Conservation (phyloP, 345 rosid species). For the Gossypium australe region DNA sequence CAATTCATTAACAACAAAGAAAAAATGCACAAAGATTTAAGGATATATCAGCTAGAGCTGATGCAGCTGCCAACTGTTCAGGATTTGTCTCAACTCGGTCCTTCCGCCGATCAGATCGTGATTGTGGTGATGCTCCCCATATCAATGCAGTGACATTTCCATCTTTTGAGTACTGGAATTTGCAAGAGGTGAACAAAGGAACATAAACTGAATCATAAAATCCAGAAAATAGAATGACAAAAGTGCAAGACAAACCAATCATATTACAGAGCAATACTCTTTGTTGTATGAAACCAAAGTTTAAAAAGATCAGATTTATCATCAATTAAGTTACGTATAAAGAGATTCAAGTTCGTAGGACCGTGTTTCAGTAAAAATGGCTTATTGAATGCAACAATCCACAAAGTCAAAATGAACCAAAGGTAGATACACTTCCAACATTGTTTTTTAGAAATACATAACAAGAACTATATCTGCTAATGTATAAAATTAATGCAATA, state of each 20-base stretch:
- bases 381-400: not conserved
- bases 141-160: slow-evolving; percentile 70
- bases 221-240: not conserved
- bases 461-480: not conserved
- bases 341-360: not conserved
- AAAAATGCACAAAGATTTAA: slow-evolving; percentile 20
- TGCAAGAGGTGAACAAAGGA: slow-evolving; percentile 18
- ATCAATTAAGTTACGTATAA: not conserved
- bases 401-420: not conserved
- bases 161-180: slow-evolving; percentile 55
- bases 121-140: slow-evolving; percentile 7
- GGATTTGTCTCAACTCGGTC: slow-evolving; percentile 98
- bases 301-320: not conserved
- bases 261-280: not conserved
- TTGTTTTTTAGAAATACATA: not conserved
- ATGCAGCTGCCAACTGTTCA: slow-evolving; percentile 98
- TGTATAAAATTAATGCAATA: not conserved
- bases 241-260: not conserved
- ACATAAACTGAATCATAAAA: not conserved
- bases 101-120: slow-evolving; percentile 54
- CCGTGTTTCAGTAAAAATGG: not conserved
- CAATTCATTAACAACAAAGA: not conserved
- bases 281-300: not conserved
- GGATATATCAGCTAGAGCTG: slow-evolving; percentile 99
- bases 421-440: not conserved